Conservation (phyloP, 768 basidiomycete species). For the Pulveroboletus sp. region DNA sequence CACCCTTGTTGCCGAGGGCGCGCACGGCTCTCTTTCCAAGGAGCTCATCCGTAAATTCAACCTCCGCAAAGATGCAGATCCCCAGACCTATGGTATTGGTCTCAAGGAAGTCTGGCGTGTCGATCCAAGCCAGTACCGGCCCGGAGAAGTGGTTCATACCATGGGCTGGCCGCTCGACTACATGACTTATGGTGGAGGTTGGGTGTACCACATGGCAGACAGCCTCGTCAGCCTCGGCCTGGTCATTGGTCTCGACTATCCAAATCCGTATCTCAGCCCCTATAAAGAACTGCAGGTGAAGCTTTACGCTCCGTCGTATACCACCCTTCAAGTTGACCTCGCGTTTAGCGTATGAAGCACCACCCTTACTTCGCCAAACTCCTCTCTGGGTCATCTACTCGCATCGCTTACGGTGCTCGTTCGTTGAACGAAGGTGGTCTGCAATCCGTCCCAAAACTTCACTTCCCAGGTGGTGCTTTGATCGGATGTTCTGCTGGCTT, state of each 20-base stretch:
- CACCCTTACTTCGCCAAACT: conserved; percentile 88
- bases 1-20: conserved; percentile 91
- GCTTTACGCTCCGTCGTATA: not conserved
- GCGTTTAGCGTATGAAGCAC: conserved; percentile 80
- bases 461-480: conserved; percentile 92
- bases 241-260: conserved; percentile 91
- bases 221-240: conserved; percentile 87
- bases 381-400: conserved; percentile 63
- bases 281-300: conserved; percentile 89
- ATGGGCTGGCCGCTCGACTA: conserved; percentile 89
- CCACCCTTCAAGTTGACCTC: conserved; percentile 2
- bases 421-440: conserved; percentile 90
- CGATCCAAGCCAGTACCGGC: conserved; percentile 52
- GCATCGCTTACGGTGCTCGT: conserved; percentile 89
- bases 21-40: conserved; percentile 89
- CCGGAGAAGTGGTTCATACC: conserved; percentile 84
- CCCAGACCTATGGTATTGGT: conserved; percentile 94
- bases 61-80: conserved; percentile 61
- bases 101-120: conserved; percentile 98
- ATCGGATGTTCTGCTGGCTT: conserved; percentile 96
- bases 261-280: conserved; percentile 88
- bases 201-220: conserved; percentile 93
- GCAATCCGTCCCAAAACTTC: conserved; percentile 81
- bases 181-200: conserved; percentile 81
- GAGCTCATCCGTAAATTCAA: conserved; percentile 69